Conservation (phyloP, 768 basidiomycete species). For the Cubamyces lactineus region DNA sequence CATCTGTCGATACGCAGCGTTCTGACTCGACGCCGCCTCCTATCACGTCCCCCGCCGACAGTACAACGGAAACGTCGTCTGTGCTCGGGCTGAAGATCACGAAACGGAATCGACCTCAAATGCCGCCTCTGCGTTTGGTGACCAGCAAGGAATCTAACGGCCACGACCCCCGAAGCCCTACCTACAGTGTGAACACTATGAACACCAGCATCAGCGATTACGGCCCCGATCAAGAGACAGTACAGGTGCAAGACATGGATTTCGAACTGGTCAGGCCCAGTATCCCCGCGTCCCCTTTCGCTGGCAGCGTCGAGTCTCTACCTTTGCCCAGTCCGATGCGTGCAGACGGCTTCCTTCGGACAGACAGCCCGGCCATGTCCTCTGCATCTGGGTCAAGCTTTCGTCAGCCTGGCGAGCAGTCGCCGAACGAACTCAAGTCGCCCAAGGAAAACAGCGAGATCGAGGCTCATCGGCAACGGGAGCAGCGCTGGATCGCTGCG, state of each 20-base stretch:
- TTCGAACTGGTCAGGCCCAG: conserved; percentile 76
- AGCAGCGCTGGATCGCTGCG: conserved; percentile 73
- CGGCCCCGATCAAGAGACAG: conserved; percentile 49
- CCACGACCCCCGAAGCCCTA: conserved; percentile 38
- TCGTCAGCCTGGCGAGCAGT: conserved; percentile 8
- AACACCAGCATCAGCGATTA: conserved; percentile 23
- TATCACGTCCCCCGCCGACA: conserved; percentile 43
- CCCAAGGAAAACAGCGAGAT: conserved; percentile 20
- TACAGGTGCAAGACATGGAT: conserved; percentile 81
- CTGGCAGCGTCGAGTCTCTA: conserved; percentile 24
- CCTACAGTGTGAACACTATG: conserved; percentile 23
- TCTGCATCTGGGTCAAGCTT: conserved; percentile 28
- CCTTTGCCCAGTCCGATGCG: conserved; percentile 27
- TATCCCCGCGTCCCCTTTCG: conserved; percentile 38
- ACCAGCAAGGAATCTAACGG: conserved; percentile 24
- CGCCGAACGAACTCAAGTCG: conserved; percentile 4
- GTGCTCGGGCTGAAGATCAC: conserved; percentile 24
- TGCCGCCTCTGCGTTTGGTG: conserved; percentile 20
- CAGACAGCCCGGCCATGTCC: conserved; percentile 38
- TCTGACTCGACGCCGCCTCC: conserved; percentile 40
- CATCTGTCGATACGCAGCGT: conserved; percentile 19
- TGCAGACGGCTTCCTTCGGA: conserved; percentile 29
- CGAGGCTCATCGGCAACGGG: conserved; percentile 74
- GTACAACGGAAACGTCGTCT: conserved; percentile 40
- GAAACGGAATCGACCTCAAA: conserved; percentile 8